phyloP scores from a whole-genome alignment of 257 asterid species.

The Forsythia suspensa region DNA sequence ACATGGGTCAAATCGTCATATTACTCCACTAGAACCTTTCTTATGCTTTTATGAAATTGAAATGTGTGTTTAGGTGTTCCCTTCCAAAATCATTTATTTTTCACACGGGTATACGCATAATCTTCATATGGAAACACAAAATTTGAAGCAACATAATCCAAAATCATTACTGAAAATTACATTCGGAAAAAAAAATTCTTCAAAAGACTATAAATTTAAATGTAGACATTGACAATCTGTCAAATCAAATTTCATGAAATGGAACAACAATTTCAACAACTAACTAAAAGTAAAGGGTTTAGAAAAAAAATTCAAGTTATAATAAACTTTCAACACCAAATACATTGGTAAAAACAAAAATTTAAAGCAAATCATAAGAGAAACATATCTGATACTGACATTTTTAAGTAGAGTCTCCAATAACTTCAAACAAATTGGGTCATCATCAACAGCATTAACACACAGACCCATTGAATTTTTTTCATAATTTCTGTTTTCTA shows the following conservation, averaged over 20 bases:
- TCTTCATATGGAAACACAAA: conserved; percentile 18
- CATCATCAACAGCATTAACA: conserved; percentile 70
- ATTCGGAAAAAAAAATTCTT: not conserved
- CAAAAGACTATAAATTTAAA: not conserved
- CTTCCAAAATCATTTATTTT: no score
- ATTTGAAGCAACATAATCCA: conserved; percentile 31
- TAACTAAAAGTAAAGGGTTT: no score
- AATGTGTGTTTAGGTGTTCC: no score
- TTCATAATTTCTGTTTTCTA: conserved; percentile 31
- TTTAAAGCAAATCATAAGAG: not conserved
- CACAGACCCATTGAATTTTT: conserved; percentile 59
- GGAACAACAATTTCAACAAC: no score
- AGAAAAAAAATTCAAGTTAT: no score
- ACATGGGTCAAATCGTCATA: no score
- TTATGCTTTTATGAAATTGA: no score
- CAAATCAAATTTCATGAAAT: not conserved
- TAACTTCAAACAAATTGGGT: conserved; percentile 57
- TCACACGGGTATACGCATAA: not conserved
- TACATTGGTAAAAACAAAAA: not conserved
- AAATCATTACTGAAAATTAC: not conserved
- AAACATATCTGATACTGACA: conserved; percentile 55
- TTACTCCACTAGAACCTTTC: no score
- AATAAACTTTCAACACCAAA: not conserved
- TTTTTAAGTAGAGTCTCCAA: conserved; percentile 54
- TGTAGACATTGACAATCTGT: not conserved